phyloP scores from a whole-genome alignment of 2,329 filamentous ascomycete species.

The Sporothrix luriei region DNA sequence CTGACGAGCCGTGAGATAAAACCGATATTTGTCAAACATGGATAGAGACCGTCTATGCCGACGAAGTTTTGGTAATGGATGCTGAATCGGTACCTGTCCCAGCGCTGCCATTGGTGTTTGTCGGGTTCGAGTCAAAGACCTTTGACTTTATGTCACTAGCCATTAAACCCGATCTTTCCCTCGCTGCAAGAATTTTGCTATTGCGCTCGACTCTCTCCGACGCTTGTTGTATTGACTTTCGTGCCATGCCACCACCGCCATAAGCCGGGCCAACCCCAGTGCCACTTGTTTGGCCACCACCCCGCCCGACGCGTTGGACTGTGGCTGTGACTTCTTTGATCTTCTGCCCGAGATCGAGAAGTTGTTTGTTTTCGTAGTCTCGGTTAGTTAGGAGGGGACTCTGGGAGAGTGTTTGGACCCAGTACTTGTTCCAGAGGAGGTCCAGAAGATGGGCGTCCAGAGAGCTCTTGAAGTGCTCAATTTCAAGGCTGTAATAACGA shows the following conservation, averaged over 20 bases:
- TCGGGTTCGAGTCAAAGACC: constrained; percentile 51
- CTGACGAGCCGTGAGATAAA: neutral
- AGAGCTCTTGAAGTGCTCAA: constrained; percentile 92
- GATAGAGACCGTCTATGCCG: neutral
- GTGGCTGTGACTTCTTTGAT: constrained; percentile 64
- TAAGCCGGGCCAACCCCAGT: constrained; percentile 39
- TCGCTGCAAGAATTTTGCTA: constrained; percentile 62
- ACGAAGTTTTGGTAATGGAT: neutral
- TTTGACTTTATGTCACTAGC: constrained; percentile 65
- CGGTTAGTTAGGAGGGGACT: constrained; percentile 88
- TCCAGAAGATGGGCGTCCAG: constrained; percentile 86
- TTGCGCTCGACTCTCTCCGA: constrained; percentile 64
- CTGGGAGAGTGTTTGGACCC: constrained; percentile 93
- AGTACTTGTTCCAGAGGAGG: constrained; percentile 97
- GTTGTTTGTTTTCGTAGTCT: constrained; percentile 90
- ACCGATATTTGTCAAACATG: neutral
- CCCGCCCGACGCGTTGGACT: constrained; percentile 43
- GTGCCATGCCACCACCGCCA: constrained; percentile 36
- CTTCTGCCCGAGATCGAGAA: constrained; percentile 83
- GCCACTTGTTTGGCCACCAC: constrained; percentile 38
- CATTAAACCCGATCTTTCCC: constrained; percentile 65
- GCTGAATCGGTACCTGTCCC: neutral
- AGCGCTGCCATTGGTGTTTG: neutral
- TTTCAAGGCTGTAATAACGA: constrained; percentile 87
- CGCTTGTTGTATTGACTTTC: constrained; percentile 49